A percentile compares a stretch with the other conserved stretches of the same genome.
These are phyloP conservation scores for Cnidoscolus chayamansa DNA, from an alignment of 441 rosid species.

Conservation along the genomic window DNA sequence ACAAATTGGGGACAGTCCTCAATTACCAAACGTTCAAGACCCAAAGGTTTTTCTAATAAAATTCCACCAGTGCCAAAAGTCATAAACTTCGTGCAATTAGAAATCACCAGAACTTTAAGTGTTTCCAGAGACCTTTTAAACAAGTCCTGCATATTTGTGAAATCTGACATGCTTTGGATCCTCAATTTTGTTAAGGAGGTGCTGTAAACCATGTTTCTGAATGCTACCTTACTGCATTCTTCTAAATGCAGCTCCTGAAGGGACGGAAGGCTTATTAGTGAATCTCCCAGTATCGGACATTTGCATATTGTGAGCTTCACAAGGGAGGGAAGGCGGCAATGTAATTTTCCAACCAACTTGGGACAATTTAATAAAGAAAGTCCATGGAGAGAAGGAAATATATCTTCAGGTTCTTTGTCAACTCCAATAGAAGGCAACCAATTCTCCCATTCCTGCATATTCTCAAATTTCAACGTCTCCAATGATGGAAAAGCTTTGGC, in stretches of 20 bases:
- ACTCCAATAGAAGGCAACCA: slow-evolving; percentile 7
- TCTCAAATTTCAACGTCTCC: not conserved
- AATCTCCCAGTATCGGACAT: not conserved
- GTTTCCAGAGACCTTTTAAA: not conserved
- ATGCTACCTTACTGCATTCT: not conserved
- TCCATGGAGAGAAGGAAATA: slow-evolving; percentile 21
- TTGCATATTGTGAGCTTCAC: not conserved
- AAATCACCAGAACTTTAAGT: not conserved
- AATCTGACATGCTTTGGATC: not conserved
- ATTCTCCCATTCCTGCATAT: not conserved
- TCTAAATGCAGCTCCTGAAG: not conserved
- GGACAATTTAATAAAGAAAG: slow-evolving; percentile 14
- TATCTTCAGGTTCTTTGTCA: not conserved
- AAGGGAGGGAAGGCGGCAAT: not conserved
- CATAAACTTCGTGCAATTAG: not conserved
- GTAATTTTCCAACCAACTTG: slow-evolving; percentile 1
- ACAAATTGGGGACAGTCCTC: not conserved
- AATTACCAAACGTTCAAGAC: not conserved
- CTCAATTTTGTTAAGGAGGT: not conserved
- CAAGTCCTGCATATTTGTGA: not conserved
- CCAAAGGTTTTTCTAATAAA: not conserved
- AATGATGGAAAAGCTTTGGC: not conserved
- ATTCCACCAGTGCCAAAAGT: not conserved
- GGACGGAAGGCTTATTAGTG: not conserved
- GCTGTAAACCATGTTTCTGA: not conserved